phyloP scores from a whole-genome alignment of 768 basidiomycete species.

The Boletus vinaceobasis region DNA sequence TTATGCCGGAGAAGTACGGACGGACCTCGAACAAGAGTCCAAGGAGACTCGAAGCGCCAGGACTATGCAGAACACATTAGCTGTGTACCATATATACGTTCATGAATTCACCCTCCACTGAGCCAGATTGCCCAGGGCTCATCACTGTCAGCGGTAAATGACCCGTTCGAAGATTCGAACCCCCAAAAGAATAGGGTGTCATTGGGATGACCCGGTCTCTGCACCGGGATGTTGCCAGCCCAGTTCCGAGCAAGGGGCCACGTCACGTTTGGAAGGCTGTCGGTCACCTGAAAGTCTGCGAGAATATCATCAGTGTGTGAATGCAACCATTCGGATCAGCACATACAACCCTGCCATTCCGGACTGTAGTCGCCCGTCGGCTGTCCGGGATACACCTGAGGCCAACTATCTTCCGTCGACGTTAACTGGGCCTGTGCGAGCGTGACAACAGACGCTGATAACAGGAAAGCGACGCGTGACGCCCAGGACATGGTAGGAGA shows the following conservation, averaged over 20 bases:
- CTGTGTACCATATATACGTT: background rate
- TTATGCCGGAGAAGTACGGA: background rate
- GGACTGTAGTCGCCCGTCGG: constrained; percentile 47
- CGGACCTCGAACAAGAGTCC: constrained; percentile 60
- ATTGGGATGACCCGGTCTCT: constrained; percentile 57
- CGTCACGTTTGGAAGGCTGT: constrained; percentile 55
- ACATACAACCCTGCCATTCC: constrained; percentile 61
- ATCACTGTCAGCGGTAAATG: constrained; percentile 41
- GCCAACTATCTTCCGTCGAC: constrained; percentile 27
- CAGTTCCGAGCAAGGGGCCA: constrained; percentile 47
- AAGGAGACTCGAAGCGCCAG: constrained; percentile 63
- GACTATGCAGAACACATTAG: constrained; percentile 32
- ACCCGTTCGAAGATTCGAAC: constrained; percentile 54
- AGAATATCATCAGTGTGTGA: background rate
- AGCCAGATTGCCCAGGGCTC: constrained; percentile 74
- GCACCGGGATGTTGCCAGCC: constrained; percentile 62
- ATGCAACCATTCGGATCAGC: background rate
- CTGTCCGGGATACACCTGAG: constrained; percentile 41
- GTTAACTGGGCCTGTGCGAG: background rate
- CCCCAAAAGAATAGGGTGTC: constrained; percentile 66
- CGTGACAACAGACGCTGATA: background rate
- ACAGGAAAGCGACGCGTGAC: background rate
- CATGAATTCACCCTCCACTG: constrained; percentile 55
- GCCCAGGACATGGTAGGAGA: background rate
- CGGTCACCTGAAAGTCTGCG: constrained; percentile 58